phyloP scores from a whole-genome alignment of 306 rosid genomes.

The Quercus variabilis region DNA sequence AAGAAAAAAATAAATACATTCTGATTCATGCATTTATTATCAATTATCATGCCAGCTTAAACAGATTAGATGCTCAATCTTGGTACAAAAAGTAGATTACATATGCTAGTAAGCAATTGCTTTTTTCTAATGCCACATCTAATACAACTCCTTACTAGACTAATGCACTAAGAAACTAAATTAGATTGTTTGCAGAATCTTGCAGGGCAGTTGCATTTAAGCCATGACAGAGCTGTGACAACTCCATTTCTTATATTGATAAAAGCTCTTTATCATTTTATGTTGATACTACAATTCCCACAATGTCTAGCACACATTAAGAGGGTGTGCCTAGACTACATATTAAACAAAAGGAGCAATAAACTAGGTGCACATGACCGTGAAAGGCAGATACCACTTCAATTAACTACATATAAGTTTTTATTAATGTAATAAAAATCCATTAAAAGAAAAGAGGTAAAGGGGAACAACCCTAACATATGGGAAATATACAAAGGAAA shows the following conservation, averaged over 20 bases:
- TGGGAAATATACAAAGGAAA: no score
- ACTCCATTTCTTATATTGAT: constrained; percentile 1
- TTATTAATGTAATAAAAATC: no score
- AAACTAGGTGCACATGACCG: not conserved
- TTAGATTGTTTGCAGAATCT: no score
- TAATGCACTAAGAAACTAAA: not conserved
- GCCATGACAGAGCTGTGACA: not conserved
- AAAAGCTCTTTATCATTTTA: constrained; percentile 5
- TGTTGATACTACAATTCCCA: not conserved
- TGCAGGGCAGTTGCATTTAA: not conserved
- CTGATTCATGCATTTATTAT: not conserved
- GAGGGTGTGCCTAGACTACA: not conserved
- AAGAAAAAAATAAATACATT: not conserved
- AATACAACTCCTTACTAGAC: not conserved
- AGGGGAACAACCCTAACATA: no score
- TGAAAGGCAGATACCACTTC: constrained; percentile 2
- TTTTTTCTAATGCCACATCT: not conserved
- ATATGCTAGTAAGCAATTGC: not conserved
- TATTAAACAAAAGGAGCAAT: not conserved
- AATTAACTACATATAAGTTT: not conserved
- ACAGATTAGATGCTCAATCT: not conserved
- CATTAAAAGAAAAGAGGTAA: no score
- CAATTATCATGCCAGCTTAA: not conserved
- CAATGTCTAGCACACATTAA: not conserved
- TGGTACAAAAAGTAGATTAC: not conserved